Conservation (phyloP, 805 yeast genomes). For the Wickerhamomyces rabaulensis region DNA sequence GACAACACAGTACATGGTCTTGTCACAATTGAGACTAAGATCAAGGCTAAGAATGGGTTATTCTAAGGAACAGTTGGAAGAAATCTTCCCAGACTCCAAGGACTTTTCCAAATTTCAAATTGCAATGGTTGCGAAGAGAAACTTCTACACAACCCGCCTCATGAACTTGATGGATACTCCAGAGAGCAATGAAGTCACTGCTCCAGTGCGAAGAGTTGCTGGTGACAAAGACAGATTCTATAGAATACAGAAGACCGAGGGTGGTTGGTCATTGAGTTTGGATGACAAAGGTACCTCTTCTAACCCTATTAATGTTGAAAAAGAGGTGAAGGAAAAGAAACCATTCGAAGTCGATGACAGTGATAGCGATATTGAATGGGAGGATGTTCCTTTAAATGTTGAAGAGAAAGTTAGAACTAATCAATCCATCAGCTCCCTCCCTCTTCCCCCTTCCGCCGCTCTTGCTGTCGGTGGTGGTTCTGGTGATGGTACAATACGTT, state of each 20-base stretch:
- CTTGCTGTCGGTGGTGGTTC: conserved; percentile 7
- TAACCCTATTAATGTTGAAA: conserved; percentile 46
- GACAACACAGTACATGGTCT: conserved; percentile 80
- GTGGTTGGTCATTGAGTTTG: conserved; percentile 80
- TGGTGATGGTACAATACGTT: conserved; percentile 12
- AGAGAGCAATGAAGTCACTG: background rate
- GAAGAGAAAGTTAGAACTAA: conserved; percentile 25
- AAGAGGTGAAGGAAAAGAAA: conserved; percentile 13
- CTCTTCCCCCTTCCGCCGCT: conserved; percentile 28
- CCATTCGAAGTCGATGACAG: conserved; percentile 9
- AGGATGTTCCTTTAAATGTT: conserved; percentile 50
- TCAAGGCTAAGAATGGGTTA: conserved; percentile 95
- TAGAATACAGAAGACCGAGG: conserved; percentile 65
- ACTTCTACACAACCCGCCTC: conserved; percentile 80
- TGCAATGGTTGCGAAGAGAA: conserved; percentile 86
- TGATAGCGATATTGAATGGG: conserved; percentile 54
- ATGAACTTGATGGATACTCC: conserved; percentile 40
- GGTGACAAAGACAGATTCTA: conserved; percentile 80
- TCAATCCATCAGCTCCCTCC: conserved; percentile 37
- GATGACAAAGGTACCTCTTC: conserved; percentile 31
- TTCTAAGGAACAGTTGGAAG: conserved; percentile 79
- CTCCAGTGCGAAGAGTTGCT: conserved; percentile 53
- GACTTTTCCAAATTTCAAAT: conserved; percentile 93
- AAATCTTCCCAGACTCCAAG: conserved; percentile 76
- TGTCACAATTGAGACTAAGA: conserved; percentile 75